Percentiles rank a stretch among this genome's conserved stretches.
Evolutionary conservation across 2,329 filamentous ascomycete genomes (phyloP).

Genomic region (Colletotrichum sp.): DNA sequence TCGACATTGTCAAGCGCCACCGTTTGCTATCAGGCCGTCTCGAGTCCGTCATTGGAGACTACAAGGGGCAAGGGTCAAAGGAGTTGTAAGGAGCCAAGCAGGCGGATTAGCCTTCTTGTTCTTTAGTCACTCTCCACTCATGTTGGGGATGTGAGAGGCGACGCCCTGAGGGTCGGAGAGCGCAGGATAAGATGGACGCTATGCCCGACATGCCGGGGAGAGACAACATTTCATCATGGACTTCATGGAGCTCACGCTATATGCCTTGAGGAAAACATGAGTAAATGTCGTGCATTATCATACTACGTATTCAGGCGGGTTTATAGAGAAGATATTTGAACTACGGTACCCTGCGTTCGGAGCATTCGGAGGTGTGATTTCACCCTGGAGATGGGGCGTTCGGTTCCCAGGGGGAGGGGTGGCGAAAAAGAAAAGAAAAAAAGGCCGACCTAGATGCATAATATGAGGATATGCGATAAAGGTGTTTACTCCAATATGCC

Average conservation of each 20-base stretch:
- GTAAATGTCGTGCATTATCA: neutral
- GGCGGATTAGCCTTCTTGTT: neutral
- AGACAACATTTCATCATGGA: neutral
- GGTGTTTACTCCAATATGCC: neutral
- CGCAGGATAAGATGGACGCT: neutral
- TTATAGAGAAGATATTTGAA: neutral
- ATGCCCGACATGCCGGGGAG: neutral
- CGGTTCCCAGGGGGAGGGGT: neutral
- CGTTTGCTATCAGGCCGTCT: constrained; percentile 81
- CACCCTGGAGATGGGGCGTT: neutral
- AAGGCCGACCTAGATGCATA: neutral
- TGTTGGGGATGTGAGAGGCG: neutral
- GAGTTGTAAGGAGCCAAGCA: neutral
- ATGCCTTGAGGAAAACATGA: neutral
- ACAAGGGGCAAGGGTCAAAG: constrained; percentile 33
- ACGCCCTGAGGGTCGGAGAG: neutral
- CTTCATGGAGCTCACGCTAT: neutral
- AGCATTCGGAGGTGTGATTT: neutral
- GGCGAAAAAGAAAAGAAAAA: neutral
- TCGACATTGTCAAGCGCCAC: constrained; percentile 87
- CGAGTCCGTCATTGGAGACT: constrained; percentile 69
- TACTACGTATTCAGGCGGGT: neutral
- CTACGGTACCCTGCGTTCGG: neutral
- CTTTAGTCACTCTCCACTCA: neutral
- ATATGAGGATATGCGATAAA: neutral